Conservation (phyloP, 108 stramenopile species). For the Aurantiochytrium sp. region DNA sequence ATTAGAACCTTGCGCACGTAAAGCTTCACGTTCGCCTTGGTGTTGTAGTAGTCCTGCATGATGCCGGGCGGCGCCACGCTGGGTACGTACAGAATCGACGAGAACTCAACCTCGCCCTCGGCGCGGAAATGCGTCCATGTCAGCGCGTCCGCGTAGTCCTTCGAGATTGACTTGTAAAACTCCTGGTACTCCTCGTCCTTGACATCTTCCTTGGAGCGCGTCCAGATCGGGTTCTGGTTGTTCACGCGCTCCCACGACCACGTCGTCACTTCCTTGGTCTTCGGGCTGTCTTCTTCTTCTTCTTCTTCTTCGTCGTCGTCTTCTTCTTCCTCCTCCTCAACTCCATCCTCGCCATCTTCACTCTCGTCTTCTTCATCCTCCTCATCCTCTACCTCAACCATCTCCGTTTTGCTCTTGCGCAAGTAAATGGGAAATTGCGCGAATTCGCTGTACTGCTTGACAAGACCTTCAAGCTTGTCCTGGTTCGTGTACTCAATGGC, state of each 20-base stretch:
- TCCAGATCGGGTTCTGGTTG: slow-evolving; percentile 91
- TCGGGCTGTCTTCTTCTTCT: slow-evolving; percentile 45
- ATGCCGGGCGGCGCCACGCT: slow-evolving; percentile 48
- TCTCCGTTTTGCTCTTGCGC: slow-evolving; percentile 59
- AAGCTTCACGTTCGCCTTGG: slow-evolving; percentile 53
- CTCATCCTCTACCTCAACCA: slow-evolving; percentile 54
- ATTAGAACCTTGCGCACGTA: slow-evolving; percentile 99
- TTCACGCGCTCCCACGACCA: slow-evolving; percentile 85
- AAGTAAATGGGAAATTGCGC: slow-evolving; percentile 94
- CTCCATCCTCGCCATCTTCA: slow-evolving; percentile 44
- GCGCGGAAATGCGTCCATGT: slow-evolving; percentile 97
- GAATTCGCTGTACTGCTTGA: slow-evolving; percentile 96
- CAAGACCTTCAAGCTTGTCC: slow-evolving; percentile 30
- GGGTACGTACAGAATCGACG: slow-evolving; percentile 89
- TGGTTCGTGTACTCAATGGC: slow-evolving; percentile 43
- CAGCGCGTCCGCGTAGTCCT: slow-evolving; percentile 60
- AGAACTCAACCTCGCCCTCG: slow-evolving; percentile 99
- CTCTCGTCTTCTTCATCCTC: slow-evolving; percentile 48
- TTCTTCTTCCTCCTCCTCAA: slow-evolving; percentile 48
- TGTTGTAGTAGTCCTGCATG: slow-evolving; percentile 56
- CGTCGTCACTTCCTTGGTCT: slow-evolving; percentile 68
- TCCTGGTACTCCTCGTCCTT: slow-evolving; percentile 94
- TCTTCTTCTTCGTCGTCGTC: slow-evolving; percentile 59
- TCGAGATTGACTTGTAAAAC: slow-evolving; percentile 71
- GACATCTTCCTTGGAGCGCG: slow-evolving; percentile 86